Conservation (phyloP, 306 rosid genomes). For the Ormosia semicastrata region DNA sequence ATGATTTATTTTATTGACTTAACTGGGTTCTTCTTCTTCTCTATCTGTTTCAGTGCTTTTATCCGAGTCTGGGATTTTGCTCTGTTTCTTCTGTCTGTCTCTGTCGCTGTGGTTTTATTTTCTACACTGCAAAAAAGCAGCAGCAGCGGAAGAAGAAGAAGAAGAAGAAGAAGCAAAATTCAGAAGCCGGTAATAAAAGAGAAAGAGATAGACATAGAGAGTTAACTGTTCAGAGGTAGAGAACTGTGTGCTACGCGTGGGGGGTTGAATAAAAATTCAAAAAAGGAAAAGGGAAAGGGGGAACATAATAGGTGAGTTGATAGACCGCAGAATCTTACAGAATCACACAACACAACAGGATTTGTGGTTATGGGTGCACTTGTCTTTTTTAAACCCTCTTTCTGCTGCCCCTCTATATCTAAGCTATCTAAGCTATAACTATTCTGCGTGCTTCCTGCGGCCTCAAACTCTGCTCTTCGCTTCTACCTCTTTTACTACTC, state of each 20-base stretch:
- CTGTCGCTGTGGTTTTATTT: slow-evolving; percentile 6
- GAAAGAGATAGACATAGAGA: neutral
- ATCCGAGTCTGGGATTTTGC: slow-evolving; percentile 27
- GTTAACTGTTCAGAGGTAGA: neutral
- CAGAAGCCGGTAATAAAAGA: slow-evolving; percentile 17
- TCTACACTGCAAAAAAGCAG: slow-evolving; percentile 2
- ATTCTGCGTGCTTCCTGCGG: too few relatives aligned
- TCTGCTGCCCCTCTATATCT: too few relatives aligned
- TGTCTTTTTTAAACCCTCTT: too few relatives aligned
- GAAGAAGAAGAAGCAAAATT: slow-evolving; percentile 32
- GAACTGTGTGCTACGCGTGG: slow-evolving; percentile 6
- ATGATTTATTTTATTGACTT: neutral
- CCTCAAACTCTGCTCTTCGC: slow-evolving; percentile 31
- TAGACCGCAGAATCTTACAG: slow-evolving; percentile 55
- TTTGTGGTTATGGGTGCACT: neutral
- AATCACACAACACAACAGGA: slow-evolving; percentile 37
- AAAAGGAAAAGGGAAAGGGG: neutral
- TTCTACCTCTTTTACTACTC: slow-evolving; percentile 11
- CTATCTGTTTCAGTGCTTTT: neutral
- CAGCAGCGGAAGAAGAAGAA: neutral
- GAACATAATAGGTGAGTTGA: slow-evolving; percentile 45
- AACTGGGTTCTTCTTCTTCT: neutral
- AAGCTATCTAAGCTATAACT: too few relatives aligned
- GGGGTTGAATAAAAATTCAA: slow-evolving; percentile 15
- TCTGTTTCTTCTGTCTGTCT: slow-evolving; percentile 24